Base-by-base conservation (phyloP, 2,329 filamentous ascomycete genomes). In the Alternaria brassicae region DNA sequence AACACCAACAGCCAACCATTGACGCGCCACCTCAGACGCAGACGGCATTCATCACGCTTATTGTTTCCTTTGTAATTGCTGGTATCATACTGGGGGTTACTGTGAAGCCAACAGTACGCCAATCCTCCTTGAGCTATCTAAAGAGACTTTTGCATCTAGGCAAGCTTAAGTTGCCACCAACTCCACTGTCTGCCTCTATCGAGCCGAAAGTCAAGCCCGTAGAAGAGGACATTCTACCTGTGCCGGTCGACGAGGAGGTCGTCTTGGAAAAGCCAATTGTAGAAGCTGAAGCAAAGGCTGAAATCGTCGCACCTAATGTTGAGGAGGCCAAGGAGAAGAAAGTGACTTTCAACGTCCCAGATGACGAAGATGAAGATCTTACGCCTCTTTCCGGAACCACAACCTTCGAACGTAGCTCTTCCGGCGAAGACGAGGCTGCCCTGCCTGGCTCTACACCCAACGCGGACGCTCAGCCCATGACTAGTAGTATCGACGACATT, bases 331-430 rank as follows among this genome's bases (percentile, higher is more conserved):
- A 75, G 41, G 71, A 77, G 60, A 72, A 71, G 61, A 75, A 72
- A 52, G 74, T 77, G 10, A 72, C 66, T 4, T 77, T 77, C 48
- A 65, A 68, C 13, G 65, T 76, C 39, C 73, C 73, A 10, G 69
- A 70, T 15, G 68, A 73, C 7, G 68, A 73, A 15, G 74, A 76
- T n/a, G 73, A 72, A 27, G 67, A 76, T 19, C 62, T 75, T 21
- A 65, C 72, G n/a, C 58, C 73, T 19, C 67, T 78, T 5, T 76
- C 73, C 3, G 70, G 73, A 44, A 72, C 71, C 7, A 77, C 75
- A 1, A 77, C 75, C 19, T 67, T 65, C 1, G 74, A 77, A 3
- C 64, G 69, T 36, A 51, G 51, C n/a, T 69, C 72, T 44, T 56
- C 69, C 12, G 34, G 48, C 5, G 67, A 66, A 15, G 63, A 63